Base-by-base conservation (phyloP, 257 asterid species). In the Nicotiana knightiana region DNA sequence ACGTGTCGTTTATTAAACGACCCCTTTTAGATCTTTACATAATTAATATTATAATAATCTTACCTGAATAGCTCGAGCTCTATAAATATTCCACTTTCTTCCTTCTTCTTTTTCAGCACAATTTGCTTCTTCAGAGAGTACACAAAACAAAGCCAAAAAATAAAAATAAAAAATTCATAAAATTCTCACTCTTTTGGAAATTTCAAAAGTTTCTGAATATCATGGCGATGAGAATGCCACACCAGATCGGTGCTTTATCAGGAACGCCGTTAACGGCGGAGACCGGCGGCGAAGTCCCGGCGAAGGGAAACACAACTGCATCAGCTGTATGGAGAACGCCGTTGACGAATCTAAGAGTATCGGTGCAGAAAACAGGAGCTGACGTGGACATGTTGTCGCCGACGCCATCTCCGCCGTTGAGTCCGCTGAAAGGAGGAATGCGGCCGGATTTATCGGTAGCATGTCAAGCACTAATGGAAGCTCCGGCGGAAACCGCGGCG, bases 181-280 rank as follows among this genome's bases (percentile, higher is more conserved):
- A 3, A 32, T 28, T 11, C 17, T 9, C 62, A 9, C 0, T 12
- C 15, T 15, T 32, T 59, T 26, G 2, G 18, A 58, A 39, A 17
- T 28, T 51, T 26, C 12, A 12, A 58, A 3, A 4, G 15, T 26
- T 79, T 62, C 63, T 62, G 68, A 30, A n/a, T 84, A 51, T 46
- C 61, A 94, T 94, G 99, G 98, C 97, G n/a, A 93, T 94, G 97
- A 92, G 94, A 85, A 77, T 96, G 81, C 92, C 98, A 9, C 94
- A 91, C 81, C 99, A 93, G 89, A 90, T 96, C 79, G 91, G 95
- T 67, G 92, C 96, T 3, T 88, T 96, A 26, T 85, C 97, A 67
- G 97, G 95, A 10, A 32, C 91, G 1, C 84, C 91, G 70, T 8
- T 92, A 11, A 17, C 89, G 30, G 86, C 86, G 53, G 97, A 91